Base-by-base conservation (phyloP, 495 filamentous ascomycete genomes). In the Penicillium flavigenum region DNA sequence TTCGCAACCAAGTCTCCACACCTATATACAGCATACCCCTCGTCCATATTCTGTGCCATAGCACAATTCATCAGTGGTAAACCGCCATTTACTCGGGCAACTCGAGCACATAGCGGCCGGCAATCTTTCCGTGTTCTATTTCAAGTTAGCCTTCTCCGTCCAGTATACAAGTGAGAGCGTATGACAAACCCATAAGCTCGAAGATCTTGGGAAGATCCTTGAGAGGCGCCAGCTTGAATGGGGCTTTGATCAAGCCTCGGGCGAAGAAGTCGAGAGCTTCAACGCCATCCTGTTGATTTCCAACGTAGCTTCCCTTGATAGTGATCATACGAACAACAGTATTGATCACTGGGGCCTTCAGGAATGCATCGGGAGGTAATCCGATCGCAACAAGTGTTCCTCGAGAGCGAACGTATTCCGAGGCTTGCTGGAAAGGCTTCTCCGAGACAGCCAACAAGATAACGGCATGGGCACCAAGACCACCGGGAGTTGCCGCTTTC, bases 241-340 rank as follows among this genome's bases (percentile, higher is more conserved):
- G 93, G 1, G 86, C 86, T 57, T 90, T 86, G 81, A 97, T 90
- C 59, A 94, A 68, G 3, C 92, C 92, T 16, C 89, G 79, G 29
- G 81, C 70, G 76, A 85, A 96, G 80, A 96, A 96, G 63, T 96
- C 92, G 44, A 96, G 73, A 8, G 92, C 92, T 71, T 97, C 92
- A 14, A 83, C 78, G 0, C 82, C 88, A 65, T 98, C 93, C 69
- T 88, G 84, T 44, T 90, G 83, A 72, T 93, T 96, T 42, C 92
- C 92, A 58, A 96, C 92, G 66, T 96, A 96, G 60, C 84, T 89
- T 43, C 92, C 92, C 79, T 90, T 91, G 81, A 98, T 96, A 60
- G 74, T 87, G 73, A 96, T 87, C 90, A 96, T 96, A 65, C 82
- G 81, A 60, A 92, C 81, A 26, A 97, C 92, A 3, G 87, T 88